Conservation (phyloP, 441 rosid genomes). For the Aleurites moluccanus region DNA sequence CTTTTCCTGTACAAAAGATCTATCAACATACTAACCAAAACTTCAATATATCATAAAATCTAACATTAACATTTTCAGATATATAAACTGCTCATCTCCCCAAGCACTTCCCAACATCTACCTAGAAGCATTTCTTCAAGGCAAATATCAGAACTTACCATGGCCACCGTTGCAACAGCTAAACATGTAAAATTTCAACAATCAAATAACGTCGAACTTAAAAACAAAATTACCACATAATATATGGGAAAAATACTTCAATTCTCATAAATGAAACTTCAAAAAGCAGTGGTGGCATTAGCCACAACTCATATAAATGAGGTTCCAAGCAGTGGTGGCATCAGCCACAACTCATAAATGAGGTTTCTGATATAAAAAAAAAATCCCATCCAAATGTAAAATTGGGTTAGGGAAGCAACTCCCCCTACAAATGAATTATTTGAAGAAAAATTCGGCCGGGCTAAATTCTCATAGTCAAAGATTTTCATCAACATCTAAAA, state of each 20-base stretch:
- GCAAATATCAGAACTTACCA: too few relatives aligned
- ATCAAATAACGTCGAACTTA: not conserved
- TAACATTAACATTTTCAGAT: too few relatives aligned
- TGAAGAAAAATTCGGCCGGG: slow-evolving; percentile 20
- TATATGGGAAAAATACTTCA: not conserved
- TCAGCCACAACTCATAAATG: too few relatives aligned
- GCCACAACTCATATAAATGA: slow-evolving; percentile 28
- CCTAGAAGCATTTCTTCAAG: too few relatives aligned
- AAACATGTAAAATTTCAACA: too few relatives aligned
- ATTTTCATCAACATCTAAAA: slow-evolving; percentile 40
- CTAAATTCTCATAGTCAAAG: slow-evolving; percentile 22
- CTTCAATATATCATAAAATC: too few relatives aligned
- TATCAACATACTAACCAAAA: too few relatives aligned
- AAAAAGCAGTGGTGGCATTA: slow-evolving; percentile 14
- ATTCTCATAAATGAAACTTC: slow-evolving; percentile 16
- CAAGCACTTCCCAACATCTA: too few relatives aligned
- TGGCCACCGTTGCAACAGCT: too few relatives aligned
- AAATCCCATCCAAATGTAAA: slow-evolving; percentile 31
- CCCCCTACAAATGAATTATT: slow-evolving; percentile 34
- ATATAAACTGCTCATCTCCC: too few relatives aligned
- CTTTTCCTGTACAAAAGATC: too few relatives aligned
- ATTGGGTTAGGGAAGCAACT: slow-evolving; percentile 30
- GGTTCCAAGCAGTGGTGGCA: too few relatives aligned
- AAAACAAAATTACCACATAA: not conserved
- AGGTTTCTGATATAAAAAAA: slow-evolving; percentile 27